Percentiles rank a stretch among this genome's conserved stretches.
phyloP scores from a whole-genome alignment of 805 yeast genomes.

The Cyberlindnera suaveolens region DNA sequence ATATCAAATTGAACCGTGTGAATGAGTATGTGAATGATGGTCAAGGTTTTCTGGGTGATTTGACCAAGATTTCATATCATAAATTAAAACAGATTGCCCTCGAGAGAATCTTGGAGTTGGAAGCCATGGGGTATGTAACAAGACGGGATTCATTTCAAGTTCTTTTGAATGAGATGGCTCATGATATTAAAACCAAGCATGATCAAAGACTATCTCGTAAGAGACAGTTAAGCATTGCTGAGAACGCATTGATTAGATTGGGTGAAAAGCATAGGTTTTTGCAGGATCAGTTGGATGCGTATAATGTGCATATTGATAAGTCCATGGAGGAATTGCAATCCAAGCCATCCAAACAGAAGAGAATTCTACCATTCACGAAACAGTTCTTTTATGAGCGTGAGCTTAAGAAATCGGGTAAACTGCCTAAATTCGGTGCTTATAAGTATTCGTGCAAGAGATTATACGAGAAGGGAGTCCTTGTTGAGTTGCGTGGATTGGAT shows the following conservation, averaged over 20 bases:
- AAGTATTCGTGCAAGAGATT: constrained; percentile 72
- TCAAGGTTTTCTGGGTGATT: constrained; percentile 43
- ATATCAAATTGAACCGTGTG: constrained; percentile 30
- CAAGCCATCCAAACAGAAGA: constrained; percentile 24
- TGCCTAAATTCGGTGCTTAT: constrained; percentile 73
- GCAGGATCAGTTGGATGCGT: constrained; percentile 33
- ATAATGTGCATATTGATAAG: constrained; percentile 43
- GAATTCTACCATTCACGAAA: constrained; percentile 53
- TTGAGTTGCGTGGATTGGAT: constrained; percentile 51
- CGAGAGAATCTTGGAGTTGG: constrained; percentile 71
- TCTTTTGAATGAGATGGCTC: constrained; percentile 74
- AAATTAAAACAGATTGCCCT: constrained; percentile 73
- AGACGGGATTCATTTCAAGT: constrained; percentile 72
- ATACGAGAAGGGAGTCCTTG: constrained; percentile 62
- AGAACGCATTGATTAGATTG: constrained; percentile 37
- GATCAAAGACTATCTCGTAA: constrained; percentile 42
- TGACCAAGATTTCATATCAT: constrained; percentile 50
- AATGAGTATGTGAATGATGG: constrained; percentile 36
- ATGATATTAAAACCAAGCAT: constrained; percentile 60
- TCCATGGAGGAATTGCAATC: constrained; percentile 45
- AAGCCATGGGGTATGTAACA: constrained; percentile 54
- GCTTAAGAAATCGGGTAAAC: constrained; percentile 55
- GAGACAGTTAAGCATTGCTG: constrained; percentile 39
- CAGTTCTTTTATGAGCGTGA: constrained; percentile 74
- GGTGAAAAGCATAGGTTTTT: constrained; percentile 40